Conservation (phyloP, 352 stramenopile species). For the Phytophthora gonapodyides region DNA sequence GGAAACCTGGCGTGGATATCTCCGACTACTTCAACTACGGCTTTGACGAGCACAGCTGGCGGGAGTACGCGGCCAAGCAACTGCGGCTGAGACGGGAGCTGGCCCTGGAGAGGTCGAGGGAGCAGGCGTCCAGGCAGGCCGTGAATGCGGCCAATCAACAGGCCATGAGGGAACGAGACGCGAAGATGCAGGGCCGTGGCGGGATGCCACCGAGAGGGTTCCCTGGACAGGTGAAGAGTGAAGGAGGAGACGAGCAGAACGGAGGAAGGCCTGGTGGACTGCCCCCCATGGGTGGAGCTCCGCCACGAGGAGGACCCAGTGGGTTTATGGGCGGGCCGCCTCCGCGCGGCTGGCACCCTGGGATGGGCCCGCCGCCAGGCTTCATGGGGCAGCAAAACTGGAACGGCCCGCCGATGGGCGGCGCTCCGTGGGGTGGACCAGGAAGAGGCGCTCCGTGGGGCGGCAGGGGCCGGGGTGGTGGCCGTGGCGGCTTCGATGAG, state of each 20-base stretch:
- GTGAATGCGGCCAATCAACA: slow-evolving; percentile 63
- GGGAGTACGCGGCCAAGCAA: slow-evolving; percentile 85
- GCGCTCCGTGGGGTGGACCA: slow-evolving; percentile 48
- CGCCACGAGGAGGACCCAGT: slow-evolving; percentile 33
- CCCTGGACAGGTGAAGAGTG: slow-evolving; percentile 29
- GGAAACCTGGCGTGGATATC: slow-evolving; percentile 91
- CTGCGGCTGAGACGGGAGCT: slow-evolving; percentile 70
- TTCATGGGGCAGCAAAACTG: slow-evolving; percentile 52
- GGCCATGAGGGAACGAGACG: slow-evolving; percentile 39
- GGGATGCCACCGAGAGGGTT: slow-evolving; percentile 38
- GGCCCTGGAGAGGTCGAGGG: slow-evolving; percentile 73
- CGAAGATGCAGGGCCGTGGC: slow-evolving; percentile 37
- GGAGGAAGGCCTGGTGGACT: slow-evolving; percentile 9
- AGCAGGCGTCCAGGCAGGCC: slow-evolving; percentile 78
- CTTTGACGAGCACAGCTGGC: slow-evolving; percentile 87
- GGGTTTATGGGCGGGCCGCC: slow-evolving; percentile 58
- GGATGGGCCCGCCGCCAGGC: slow-evolving; percentile 65
- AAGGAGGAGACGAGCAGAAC: slow-evolving; percentile 28
- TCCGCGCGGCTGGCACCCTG: slow-evolving; percentile 69
- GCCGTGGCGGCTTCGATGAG: slow-evolving; percentile 49
- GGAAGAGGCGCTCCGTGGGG: slow-evolving; percentile 55
- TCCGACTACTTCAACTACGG: slow-evolving; percentile 96
- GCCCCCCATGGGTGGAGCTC: slow-evolving; percentile 32
- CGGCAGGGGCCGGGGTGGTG: slow-evolving; percentile 41
- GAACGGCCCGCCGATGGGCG: slow-evolving; percentile 48